Evolutionary conservation across 2,329 filamentous ascomycete species (phyloP), one percentile per base, ranked within the genome.

Genomic region (Apiospora rasikravindrae): DNA sequence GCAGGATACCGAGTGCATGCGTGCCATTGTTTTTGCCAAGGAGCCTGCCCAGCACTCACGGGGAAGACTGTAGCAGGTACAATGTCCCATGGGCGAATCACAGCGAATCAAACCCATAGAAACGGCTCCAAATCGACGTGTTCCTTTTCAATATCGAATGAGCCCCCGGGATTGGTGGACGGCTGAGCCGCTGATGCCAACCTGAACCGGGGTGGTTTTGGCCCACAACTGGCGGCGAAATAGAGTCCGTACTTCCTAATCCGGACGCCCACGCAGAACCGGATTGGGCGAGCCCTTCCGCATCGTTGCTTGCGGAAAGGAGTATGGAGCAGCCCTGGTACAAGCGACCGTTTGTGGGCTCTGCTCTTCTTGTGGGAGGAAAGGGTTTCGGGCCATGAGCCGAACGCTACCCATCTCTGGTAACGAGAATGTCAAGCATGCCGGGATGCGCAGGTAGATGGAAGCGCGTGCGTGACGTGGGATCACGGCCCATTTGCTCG

Each of bases 331-430:
- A n/a, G 22, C 22, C 22, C 19, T 24, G 47, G 2, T 49, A 22
- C 2, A n/a, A 13, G n/a, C 33, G 57, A 5, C 33, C 19, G 33
- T 40, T 24, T 13, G 33, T 64, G 57, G 57, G 33, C 1, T 40
- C 22, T 37, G 22, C 11, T 40, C 22, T n/a, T n/a, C 33, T 33
- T 64, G n/a, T 33, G 57, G 19, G 7, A 4, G 22, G 33, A 33
- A 64, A 40, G 26, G 57, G 29, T 40, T 64, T 64, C 57, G 57
- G 57, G 57, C 57, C 57, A 64, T 64, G 33, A 64, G 57, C 57
- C 57, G 57, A 64, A 64, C 57, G 22, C 57, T 64, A 64, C 57
- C 19, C 19, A 64, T 10, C 22, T 40, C 7, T 40, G 57, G 57
- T 37, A 64, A 64, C 57, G 33, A 40, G 19, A n/a, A 24, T 37